phyloP scores from a whole-genome alignment of 176 grass and related monocot genomes.

The Triticum aestivum region IWGSC_CS_RefSeq_v2.1 NC_057802.1:28234598-28235097 shows the following conservation, averaged over 20 bases:
- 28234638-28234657: neutral
- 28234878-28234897: neutral
- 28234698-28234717: neutral
- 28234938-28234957: neutral
- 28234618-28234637: neutral
- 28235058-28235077: neutral
- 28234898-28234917: no score
- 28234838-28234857: neutral
- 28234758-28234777: neutral
- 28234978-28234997: neutral
- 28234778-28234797: neutral
- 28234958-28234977: neutral
- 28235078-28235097: neutral
- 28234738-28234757: neutral
- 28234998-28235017: no score
- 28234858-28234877: neutral
- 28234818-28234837: neutral
- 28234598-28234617: neutral
- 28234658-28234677: rapidly evolving
- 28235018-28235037: neutral
- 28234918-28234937: neutral
- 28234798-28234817: neutral
- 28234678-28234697: neutral
- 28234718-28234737: neutral
- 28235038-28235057: no score